These are phyloP conservation scores for Byssoonygena ceratinophila DNA, from an alignment of 2,329 filamentous ascomycete species.

Conservation along the genomic window DNA sequence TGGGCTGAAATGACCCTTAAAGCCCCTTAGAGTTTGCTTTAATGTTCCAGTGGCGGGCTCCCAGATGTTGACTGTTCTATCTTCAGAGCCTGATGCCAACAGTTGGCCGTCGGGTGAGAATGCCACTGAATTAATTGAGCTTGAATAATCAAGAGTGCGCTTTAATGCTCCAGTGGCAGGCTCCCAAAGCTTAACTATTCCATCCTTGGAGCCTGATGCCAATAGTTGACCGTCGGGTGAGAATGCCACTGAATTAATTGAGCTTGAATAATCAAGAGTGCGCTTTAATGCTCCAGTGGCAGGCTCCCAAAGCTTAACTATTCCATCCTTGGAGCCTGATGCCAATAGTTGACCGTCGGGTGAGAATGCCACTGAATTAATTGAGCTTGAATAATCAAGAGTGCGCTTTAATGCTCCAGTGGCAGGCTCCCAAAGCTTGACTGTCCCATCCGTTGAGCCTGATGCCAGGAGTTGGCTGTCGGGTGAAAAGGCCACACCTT, in stretches of 20 bases:
- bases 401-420: background rate
- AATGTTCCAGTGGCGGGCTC: background rate
- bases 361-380: constrained; percentile 11
- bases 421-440: constrained; percentile 5
- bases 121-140: constrained; percentile 9
- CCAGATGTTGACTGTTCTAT: constrained; percentile 1
- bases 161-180: background rate
- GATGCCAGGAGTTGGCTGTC: background rate
- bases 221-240: background rate
- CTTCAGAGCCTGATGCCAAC: background rate
- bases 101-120: background rate
- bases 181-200: constrained; percentile 6
- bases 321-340: background rate
- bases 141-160: background rate
- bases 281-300: background rate
- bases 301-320: constrained; percentile 5
- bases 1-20: background rate
- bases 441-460: background rate
- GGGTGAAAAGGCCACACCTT: background rate
- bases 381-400: background rate
- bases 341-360: background rate
- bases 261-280: background rate
- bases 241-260: constrained; percentile 11
- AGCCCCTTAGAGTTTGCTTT: background rate
- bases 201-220: background rate